Conservation (phyloP, 2,329 filamentous ascomycete genomes). For the Conoideocrella luteorostrata region DNA sequence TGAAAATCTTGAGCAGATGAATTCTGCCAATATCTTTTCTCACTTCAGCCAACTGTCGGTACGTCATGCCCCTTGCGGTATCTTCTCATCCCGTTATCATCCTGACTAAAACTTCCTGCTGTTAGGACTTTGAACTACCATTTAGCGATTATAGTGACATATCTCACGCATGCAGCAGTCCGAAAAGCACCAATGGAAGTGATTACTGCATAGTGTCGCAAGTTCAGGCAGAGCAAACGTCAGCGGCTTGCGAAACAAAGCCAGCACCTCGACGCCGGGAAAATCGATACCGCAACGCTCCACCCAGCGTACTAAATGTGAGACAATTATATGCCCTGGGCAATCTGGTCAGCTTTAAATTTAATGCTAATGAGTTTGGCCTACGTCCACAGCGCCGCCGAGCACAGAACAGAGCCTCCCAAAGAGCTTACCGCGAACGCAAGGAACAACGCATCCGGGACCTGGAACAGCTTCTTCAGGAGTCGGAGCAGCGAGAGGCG, state of each 20-base stretch:
- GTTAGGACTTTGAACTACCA: background rate
- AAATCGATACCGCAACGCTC: slow-evolving; percentile 47
- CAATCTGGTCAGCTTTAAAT: background rate
- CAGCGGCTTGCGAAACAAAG: background rate
- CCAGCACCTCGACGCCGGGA: slow-evolving; percentile 33
- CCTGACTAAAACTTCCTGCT: background rate
- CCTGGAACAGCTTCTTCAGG: slow-evolving; percentile 49
- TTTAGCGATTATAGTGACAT: background rate
- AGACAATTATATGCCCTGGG: too few relatives aligned
- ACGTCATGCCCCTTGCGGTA: background rate
- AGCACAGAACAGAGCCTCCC: slow-evolving; percentile 26
- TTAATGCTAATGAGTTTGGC: background rate
- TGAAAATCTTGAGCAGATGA: background rate
- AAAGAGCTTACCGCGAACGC: slow-evolving; percentile 25
- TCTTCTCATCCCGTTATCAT: too few relatives aligned
- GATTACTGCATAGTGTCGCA: background rate
- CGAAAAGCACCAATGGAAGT: slow-evolving; percentile 8
- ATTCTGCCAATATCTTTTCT: background rate
- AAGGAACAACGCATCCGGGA: slow-evolving; percentile 56
- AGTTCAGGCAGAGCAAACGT: background rate
- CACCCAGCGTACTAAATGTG: slow-evolving; percentile 42
- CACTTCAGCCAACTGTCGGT: background rate
- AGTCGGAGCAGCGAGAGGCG: slow-evolving; percentile 48
- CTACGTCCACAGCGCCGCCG: slow-evolving; percentile 19
- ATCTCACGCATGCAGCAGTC: slow-evolving; percentile 7